Evolutionary conservation across 2,329 filamentous ascomycete genomes (phyloP), one percentile per base, ranked within the genome.

Genomic region (Davidsoniella australis): DNA sequence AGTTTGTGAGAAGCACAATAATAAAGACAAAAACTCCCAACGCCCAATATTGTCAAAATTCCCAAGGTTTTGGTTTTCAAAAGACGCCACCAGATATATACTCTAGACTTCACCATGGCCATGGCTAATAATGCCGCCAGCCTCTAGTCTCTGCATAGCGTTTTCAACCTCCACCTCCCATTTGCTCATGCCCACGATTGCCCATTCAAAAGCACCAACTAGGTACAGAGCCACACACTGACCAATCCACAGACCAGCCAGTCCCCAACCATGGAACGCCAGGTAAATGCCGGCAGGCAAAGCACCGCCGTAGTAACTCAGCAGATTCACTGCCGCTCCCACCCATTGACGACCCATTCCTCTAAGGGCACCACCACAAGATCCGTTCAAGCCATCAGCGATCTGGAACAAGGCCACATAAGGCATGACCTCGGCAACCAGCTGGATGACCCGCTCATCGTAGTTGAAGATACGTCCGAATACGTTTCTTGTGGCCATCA

Each of bases 371-470:
- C 87, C 86, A 1, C 87, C 86, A 59, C 86, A 94, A 53, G 78
- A 83, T 1, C 86, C 85, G 58, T 91, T 91, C 33, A 94, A 65
- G 0, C 86, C 87, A 60, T 94, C 86, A 0, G 86, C 85, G 53
- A 94, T 88, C 66, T 94, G 86, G 63, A 94, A 94, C 2, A 94
- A 68, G 0, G 86, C 87, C 1, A 94, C 86, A 57, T 80, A 89
- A 0, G 87, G 87, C 69, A 94, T 79, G 23, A 94, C 82, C 14
- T 80, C 67, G 0, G 81, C 76, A 0, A 87, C 88, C 0, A 94
- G 73, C 7, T 61, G 66, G 41, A 93, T 70, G 0, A 94, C 86
- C 0, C 71, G 64, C 17, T 74, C 63, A 56, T 94, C 85, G 54
- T 87, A 74, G 58, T 88, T 93, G 67, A 94, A 94, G 2, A 93